Evolutionary conservation across 495 filamentous ascomycete species (phyloP).

Genomic region (Talaromyces adpressus): DNA sequence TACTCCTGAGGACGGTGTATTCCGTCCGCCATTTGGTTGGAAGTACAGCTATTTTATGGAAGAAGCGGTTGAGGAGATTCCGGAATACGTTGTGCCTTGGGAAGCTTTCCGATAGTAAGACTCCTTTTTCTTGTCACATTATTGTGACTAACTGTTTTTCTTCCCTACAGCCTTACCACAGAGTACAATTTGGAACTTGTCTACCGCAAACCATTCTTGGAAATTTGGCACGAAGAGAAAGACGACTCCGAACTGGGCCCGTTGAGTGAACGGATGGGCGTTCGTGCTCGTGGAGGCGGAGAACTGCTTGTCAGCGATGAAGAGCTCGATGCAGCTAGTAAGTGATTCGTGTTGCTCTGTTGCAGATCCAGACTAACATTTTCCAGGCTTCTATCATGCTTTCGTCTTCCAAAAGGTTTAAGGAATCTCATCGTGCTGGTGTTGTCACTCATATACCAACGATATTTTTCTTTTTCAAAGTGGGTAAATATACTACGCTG

Average conservation of each 20-base stretch:
- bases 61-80: conserved; percentile 92
- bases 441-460: not conserved
- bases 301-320: conserved; percentile 62
- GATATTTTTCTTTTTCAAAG: not conserved
- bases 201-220: conserved; percentile 81
- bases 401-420: conserved; percentile 94
- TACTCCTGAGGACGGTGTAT: conserved; percentile 68
- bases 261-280: conserved; percentile 90
- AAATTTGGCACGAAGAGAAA: conserved; percentile 87
- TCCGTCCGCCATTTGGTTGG: conserved; percentile 94
- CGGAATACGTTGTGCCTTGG: conserved; percentile 98
- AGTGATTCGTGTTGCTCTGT: conserved; percentile 16
- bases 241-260: conserved; percentile 70
- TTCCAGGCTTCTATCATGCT: conserved; percentile 69
- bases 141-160: conserved; percentile 15
- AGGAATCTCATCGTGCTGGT: not conserved
- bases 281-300: conserved; percentile 63
- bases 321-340: conserved; percentile 82
- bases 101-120: conserved; percentile 80
- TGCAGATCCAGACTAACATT: not conserved
- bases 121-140: not conserved
- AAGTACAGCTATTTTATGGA: conserved; percentile 93
- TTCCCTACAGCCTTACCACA: conserved; percentile 58
- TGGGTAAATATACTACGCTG: not conserved
- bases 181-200: conserved; percentile 94